These are phyloP conservation scores for Phaeosphaeria sp. DNA, from an alignment of 2,329 filamentous ascomycete genomes.

Conservation along the genomic window DNA sequence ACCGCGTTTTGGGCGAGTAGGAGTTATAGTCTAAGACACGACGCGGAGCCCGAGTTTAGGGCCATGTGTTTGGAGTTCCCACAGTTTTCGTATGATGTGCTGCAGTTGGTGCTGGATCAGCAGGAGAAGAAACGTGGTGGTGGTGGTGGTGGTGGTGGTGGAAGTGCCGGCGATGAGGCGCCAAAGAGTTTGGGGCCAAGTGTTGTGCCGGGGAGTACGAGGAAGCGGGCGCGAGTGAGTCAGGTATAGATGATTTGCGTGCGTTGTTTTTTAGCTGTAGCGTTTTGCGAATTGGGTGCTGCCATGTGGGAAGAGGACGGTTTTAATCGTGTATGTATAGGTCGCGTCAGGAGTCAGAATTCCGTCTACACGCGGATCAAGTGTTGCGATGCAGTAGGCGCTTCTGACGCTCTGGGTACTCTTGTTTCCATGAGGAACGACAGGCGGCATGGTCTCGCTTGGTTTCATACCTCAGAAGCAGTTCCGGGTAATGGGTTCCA, in stretches of 20 bases:
- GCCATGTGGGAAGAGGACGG: too few relatives aligned
- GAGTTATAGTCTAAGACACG: conserved; percentile 79
- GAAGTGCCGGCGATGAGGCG: conserved; percentile 24
- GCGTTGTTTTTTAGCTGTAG: background rate
- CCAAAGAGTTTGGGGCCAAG: conserved; percentile 40
- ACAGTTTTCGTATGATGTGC: conserved; percentile 90
- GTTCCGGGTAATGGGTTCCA: too few relatives aligned
- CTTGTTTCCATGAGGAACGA: too few relatives aligned
- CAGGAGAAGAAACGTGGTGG: conserved; percentile 52
- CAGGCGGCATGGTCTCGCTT: too few relatives aligned
- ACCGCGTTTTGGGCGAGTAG: conserved; percentile 90
- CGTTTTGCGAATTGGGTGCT: too few relatives aligned
- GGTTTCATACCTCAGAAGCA: too few relatives aligned
- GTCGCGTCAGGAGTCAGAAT: background rate
- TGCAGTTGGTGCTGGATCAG: conserved; percentile 67
- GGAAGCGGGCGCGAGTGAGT: conserved; percentile 40
- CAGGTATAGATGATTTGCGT: background rate
- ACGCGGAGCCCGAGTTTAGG: conserved; percentile 86
- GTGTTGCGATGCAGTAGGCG: background rate
- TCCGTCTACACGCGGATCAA: background rate
- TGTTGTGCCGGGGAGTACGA: conserved; percentile 44
- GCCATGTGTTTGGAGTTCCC: conserved; percentile 85
- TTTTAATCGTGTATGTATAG: background rate
- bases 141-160: conserved; percentile 20
- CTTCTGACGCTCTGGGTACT: too few relatives aligned